A percentile compares a stretch with the other conserved stretches of the same genome.
phyloP scores from a whole-genome alignment of 768 basidiomycete species.

The Inosperma sp. region DNA sequence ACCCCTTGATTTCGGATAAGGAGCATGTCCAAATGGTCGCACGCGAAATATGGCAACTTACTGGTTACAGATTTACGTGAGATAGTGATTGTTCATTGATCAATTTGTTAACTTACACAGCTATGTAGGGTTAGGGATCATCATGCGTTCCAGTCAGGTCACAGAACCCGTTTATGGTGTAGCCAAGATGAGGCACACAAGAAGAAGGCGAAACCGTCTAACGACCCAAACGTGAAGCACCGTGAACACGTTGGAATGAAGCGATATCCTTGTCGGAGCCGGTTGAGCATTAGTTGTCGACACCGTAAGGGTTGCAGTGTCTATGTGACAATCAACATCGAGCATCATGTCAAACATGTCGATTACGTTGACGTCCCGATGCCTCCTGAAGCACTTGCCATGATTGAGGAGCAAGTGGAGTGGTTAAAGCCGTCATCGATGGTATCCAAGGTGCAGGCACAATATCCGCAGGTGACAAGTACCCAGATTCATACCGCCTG shows the following conservation, averaged over 20 bases:
- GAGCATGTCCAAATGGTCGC: slow-evolving; percentile 17
- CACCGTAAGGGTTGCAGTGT: not conserved
- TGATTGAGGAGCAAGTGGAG: slow-evolving; percentile 7
- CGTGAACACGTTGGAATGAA: slow-evolving; percentile 27
- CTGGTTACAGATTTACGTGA: slow-evolving; percentile 26
- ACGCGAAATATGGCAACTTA: slow-evolving; percentile 21
- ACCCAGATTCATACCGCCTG: slow-evolving; percentile 25
- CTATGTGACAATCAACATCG: slow-evolving; percentile 2
- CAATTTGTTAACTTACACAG: no score
- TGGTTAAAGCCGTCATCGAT: slow-evolving; percentile 13
- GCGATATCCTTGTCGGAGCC: slow-evolving; percentile 18
- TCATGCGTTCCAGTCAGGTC: no score
- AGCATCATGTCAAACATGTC: slow-evolving; percentile 19
- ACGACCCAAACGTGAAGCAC: slow-evolving; percentile 17
- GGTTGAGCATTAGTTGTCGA: not conserved
- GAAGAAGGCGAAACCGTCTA: slow-evolving; percentile 17
- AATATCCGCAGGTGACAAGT: slow-evolving; percentile 25
- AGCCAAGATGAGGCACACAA: slow-evolving; percentile 25
- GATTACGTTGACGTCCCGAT: slow-evolving; percentile 22
- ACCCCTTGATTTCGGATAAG: slow-evolving; percentile 13
- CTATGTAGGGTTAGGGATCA: no score
- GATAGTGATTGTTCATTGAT: no score
- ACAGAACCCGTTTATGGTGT: slow-evolving; percentile 22
- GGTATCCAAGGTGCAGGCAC: slow-evolving; percentile 31
- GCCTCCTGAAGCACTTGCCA: slow-evolving; percentile 18